Evolutionary conservation across 169 alveolate genomes (phyloP).

Genomic region (Plasmodium reichenowi): DNA sequence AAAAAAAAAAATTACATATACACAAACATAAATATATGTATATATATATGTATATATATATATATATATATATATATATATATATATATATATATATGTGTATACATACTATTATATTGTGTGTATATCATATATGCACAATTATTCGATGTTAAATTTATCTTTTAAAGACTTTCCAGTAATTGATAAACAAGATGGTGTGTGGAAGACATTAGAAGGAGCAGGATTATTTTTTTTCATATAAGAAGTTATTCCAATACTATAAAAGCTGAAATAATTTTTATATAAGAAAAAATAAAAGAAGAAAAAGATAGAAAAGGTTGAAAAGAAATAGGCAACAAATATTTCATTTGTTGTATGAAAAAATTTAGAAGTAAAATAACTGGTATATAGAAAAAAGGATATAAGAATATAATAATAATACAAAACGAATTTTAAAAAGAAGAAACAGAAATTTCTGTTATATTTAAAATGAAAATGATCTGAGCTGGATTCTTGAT

Average conservation of each 20-base stretch:
- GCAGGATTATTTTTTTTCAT: background rate
- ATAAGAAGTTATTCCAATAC: slow-evolving; percentile 71
- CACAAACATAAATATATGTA: background rate
- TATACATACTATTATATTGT: background rate
- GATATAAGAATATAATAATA: slow-evolving; percentile 72
- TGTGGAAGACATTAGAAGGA: slow-evolving; percentile 7
- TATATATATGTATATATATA: background rate
- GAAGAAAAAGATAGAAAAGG: slow-evolving; percentile 71
- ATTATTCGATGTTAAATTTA: slow-evolving; percentile 36
- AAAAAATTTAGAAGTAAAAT: slow-evolving; percentile 69
- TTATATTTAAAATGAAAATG: slow-evolving; percentile 73
- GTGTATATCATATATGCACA: background rate
- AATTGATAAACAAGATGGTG: slow-evolving; percentile 16
- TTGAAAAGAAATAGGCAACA: slow-evolving; percentile 77
- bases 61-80: background rate
- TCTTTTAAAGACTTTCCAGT: slow-evolving; percentile 21
- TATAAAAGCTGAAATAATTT: slow-evolving; percentile 74
- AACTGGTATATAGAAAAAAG: slow-evolving; percentile 74
- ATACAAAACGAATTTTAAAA: slow-evolving; percentile 41
- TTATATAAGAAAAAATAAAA: slow-evolving; percentile 72
- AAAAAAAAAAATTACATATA: slow-evolving; percentile 20
- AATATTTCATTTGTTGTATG: slow-evolving; percentile 77
- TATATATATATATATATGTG: background rate
- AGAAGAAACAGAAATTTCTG: slow-evolving; percentile 60
- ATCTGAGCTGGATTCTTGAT: slow-evolving; percentile 59